Evolutionary conservation across 352 stramenopile genomes (phyloP).

Genomic region (Phytophthora aleatoria): DNA sequence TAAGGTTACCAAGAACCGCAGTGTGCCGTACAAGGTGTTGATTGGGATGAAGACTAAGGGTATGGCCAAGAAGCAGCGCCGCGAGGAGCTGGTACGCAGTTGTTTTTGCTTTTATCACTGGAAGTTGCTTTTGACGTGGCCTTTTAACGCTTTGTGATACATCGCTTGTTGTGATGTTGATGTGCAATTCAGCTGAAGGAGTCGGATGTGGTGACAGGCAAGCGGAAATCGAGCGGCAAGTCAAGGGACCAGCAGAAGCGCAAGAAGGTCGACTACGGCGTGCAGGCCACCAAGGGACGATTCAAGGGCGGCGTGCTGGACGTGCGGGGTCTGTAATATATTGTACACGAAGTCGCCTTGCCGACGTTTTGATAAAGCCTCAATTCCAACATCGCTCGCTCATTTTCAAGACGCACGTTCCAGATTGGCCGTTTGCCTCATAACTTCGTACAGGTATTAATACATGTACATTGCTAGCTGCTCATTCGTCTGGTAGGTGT

Average conservation of each 20-base stretch:
- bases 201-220: constrained; percentile 72
- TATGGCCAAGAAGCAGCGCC: constrained; percentile 50
- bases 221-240: constrained; percentile 54
- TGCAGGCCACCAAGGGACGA: constrained; percentile 73
- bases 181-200: constrained; percentile 56
- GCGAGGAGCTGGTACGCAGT: constrained; percentile 59
- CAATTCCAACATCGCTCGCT: constrained; percentile 1
- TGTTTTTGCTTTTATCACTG: not conserved
- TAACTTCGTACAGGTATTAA: not conserved
- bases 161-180: not conserved
- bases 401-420: not conserved
- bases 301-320: constrained; percentile 82
- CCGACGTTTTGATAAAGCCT: constrained; percentile 4
- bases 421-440: too few species aligned
- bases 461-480: too few species aligned
- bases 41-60: constrained; percentile 76
- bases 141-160: not conserved
- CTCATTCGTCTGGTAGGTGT: too few species aligned
- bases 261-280: constrained; percentile 74
- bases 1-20: constrained; percentile 59
- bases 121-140: not conserved
- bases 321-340: constrained; percentile 53
- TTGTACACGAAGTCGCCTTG: constrained; percentile 18
- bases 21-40: constrained; percentile 75
- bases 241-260: constrained; percentile 59